Evolutionary conservation across 352 stramenopile species (phyloP).

Genomic region (Peronospora farinosa): DNA sequence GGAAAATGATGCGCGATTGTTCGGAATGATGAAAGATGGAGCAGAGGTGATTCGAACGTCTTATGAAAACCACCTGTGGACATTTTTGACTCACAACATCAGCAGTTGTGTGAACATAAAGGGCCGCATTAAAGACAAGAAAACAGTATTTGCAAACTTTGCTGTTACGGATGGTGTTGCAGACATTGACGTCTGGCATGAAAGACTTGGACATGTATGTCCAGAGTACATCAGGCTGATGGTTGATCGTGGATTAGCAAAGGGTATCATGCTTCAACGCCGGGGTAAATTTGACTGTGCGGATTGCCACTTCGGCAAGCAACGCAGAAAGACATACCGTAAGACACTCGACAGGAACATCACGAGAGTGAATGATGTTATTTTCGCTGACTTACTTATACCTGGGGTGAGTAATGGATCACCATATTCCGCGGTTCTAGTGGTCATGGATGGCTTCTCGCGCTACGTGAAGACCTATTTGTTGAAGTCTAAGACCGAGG

Average conservation of each 20-base stretch:
- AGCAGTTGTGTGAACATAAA: no score
- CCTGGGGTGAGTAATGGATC: constrained; percentile 6
- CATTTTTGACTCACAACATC: constrained; percentile 7
- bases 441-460: constrained; percentile 10
- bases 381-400: constrained; percentile 14
- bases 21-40: constrained; percentile 6
- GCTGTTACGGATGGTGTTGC: constrained; percentile 7
- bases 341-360: constrained; percentile 9
- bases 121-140: background rate
- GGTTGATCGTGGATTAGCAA: constrained; percentile 12
- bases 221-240: constrained; percentile 14
- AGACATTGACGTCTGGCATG: constrained; percentile 8
- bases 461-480: constrained; percentile 7
- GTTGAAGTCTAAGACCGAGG: constrained; percentile 2
- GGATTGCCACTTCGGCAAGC: constrained; percentile 16
- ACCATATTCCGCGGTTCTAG: background rate
- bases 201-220: constrained; percentile 4
- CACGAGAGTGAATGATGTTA: constrained; percentile 7
- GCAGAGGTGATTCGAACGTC: constrained; percentile 10
- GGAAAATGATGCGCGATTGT: no score
- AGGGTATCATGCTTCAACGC: constrained; percentile 12
- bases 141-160: constrained; percentile 9
- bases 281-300: constrained; percentile 10
- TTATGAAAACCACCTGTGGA: constrained; percentile 11
- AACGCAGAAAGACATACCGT: constrained; percentile 5